Base-by-base conservation (phyloP, 75 land plant genomes). In the Azolla pinnata region DNA sequence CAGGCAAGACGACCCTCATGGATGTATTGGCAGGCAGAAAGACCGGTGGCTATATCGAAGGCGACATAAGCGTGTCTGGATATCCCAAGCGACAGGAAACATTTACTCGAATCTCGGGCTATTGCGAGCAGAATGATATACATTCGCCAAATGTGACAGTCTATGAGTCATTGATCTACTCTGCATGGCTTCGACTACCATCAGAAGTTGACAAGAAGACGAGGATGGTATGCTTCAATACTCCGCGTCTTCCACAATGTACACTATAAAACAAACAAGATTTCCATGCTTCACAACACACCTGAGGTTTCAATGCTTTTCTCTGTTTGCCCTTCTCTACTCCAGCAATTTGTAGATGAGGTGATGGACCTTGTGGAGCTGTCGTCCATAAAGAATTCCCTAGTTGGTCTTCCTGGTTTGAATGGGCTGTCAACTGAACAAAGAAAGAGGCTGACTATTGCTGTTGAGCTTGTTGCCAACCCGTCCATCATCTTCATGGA, bases 401-500 rank as follows among this genome's bases (percentile, higher is more conserved):
- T 80, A 10, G 82, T 80, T 35, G 82, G 82, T 0, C 32, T 80
- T 2, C 82, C 82, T 4, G 84, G 84, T 52, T 76, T 81, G 1
- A 67, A 63, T 65, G 84, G 84, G 2, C 65, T 81, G 8, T 81
- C 84, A 5, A 81, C 78, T 0, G 84, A 81, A 65, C 84, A 81
- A 31, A 29, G 81, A 4, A 81, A 81, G 44, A 47, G 81, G 9
- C 31, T 81, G 38, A 81, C 84, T 7, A 81, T 81, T 45, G 84
- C 78, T 14, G 83, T 81, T 42, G 83, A 81, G 65, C 62, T 81
- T 5, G 79, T 81, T 0, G 79, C 79, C 5, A 81, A 81, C 44
- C 83, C 83, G 0, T 81, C 83, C 7, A 81, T 81, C 35, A 81
- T 81, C 26, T 81, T 77, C 45, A 77, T 81, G 81, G 81, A 77